Evolutionary conservation across 768 basidiomycete species (phyloP).

Genomic region (Amanita fuliginea): DNA sequence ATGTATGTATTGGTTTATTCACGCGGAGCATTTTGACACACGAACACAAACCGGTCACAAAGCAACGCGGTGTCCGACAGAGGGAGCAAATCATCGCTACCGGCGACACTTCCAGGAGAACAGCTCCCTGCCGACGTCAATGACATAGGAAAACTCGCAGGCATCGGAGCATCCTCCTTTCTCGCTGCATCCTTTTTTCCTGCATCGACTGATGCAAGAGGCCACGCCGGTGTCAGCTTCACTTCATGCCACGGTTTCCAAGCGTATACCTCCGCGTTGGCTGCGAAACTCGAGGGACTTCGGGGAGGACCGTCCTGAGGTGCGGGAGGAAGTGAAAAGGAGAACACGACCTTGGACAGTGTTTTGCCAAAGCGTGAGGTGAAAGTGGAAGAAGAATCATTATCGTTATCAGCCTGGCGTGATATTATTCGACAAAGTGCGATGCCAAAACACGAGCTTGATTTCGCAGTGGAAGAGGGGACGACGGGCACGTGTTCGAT

Average conservation of each 20-base stretch:
- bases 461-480: background rate
- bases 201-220: background rate
- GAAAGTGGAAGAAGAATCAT: background rate
- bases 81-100: background rate
- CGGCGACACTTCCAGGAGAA: background rate
- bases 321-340: background rate
- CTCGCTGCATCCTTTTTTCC: no score
- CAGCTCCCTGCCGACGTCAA: background rate
- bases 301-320: background rate
- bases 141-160: no score
- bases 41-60: no score
- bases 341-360: constrained; percentile 1
- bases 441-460: background rate
- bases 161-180: no score
- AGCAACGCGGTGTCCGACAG: no score
- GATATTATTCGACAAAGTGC: constrained; percentile 3
- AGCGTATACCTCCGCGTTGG: background rate
- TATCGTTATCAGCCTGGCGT: no score
- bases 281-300: background rate
- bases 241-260: constrained; percentile 6
- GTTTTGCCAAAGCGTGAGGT: background rate
- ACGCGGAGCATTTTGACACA: no score
- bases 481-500: background rate
- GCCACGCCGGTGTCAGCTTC: background rate
- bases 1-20: no score